Evolutionary conservation across 495 filamentous ascomycete genomes (phyloP), one percentile per base, ranked within the genome.

Genomic region (Annulohypoxylon bovei): DNA sequence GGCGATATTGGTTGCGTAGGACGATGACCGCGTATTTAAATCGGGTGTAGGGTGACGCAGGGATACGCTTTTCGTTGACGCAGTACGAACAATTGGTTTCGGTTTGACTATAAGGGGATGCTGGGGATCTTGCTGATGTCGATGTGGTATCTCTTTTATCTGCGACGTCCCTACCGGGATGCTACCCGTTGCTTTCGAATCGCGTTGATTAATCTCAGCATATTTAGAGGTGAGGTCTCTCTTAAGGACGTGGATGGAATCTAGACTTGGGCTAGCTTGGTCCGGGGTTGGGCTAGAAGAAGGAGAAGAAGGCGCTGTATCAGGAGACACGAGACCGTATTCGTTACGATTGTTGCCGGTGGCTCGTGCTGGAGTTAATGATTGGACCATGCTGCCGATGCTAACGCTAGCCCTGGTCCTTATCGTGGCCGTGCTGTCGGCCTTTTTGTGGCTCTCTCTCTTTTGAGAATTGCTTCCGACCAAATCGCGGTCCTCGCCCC

Each of bases 41-140:
- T 94, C 92, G 20, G 92, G 92, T 4, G 85, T 90, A 18, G 93
- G 93, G 77, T 95, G 92, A 66, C 84, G 88, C 57, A 94, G 84
- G 56, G 85, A 82, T 40, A 87, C 85, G 27, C 82, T 81, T 47
- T 87, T 88, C 30, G 76, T 80, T 60, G 89, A 89, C 30, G 87
- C 86, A 16, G 88, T 89, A 49, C 86, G 88, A 44, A 89, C 78
- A 69, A 88, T 83, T 27, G 87, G 82, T 30, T 84, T 73, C 55
- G 76, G 71, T 22, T 60, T 74, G 23, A 76, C 33, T 62, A 77
- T 70, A 32, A 67, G 39, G 20, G 75, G 78, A 4, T 72, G 67
- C 30, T 68, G 67, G 3, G 9, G 3, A 20, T 61, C 44, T n/a
- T 40, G 53, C 12, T 61, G 20, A 63, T 54, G 40, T 68, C 65